A percentile compares a stretch with the other conserved stretches of the same genome.
Evolutionary conservation across 176 grass and related monocot species (phyloP).

Genomic region (Ananas comosus): DNA sequence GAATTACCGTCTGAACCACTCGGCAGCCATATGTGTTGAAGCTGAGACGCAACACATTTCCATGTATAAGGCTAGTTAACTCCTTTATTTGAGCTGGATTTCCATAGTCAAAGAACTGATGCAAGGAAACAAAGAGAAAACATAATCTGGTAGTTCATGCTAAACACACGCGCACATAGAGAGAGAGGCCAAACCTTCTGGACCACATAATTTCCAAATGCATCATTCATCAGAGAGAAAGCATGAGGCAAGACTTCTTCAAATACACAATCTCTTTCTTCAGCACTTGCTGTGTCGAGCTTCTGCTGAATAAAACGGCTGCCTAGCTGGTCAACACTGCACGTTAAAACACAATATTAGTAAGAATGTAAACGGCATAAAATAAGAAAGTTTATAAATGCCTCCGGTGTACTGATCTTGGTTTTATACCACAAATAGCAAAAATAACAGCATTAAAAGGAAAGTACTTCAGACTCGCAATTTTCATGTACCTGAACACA

Average conservation of each 20-base stretch:
- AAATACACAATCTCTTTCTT: constrained; percentile 34
- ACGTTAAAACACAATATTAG: constrained; percentile 1
- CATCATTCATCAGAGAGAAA: constrained; percentile 11
- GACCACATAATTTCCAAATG: constrained; percentile 38
- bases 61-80: constrained; percentile 23
- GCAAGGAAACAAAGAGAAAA: background rate
- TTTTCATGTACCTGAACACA: constrained; percentile 26
- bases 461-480: too few species aligned
- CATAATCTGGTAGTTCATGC: background rate
- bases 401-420: too few species aligned
- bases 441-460: too few species aligned
- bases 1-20: constrained; percentile 48
- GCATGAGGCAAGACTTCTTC: constrained; percentile 23
- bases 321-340: constrained; percentile 20
- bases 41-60: constrained; percentile 24
- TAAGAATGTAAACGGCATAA: too few species aligned
- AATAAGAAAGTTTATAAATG: too few species aligned
- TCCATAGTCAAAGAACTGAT: constrained; percentile 47
- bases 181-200: constrained; percentile 37
- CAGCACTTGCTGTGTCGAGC: constrained; percentile 24
- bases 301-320: constrained; percentile 34
- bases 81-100: constrained; percentile 22
- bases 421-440: too few species aligned
- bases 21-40: constrained; percentile 28
- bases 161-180: background rate